Base-by-base conservation (phyloP, 176 grass and related monocot genomes). In the Secale cereale region DNA sequence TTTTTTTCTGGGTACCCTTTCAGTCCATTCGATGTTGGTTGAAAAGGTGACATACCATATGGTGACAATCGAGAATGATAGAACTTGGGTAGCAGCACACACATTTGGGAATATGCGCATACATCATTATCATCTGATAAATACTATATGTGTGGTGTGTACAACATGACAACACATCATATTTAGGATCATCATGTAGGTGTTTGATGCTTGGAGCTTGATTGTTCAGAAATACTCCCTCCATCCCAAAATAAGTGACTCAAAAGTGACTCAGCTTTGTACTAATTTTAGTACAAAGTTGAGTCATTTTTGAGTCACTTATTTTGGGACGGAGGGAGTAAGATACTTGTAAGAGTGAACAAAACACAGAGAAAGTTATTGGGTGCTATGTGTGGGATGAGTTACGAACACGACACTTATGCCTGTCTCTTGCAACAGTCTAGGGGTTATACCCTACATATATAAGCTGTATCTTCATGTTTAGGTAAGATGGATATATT, bases 151-250 rank as follows among this genome's bases (percentile, higher is more conserved):
- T 56, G 52, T 57, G 54, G 54, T 57, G 7, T 57, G 54, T 57
- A 57, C 54, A 57, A 0, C 6, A 57, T 57, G 54, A 3, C 7
- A 57, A 57, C 32, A 67, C 65, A 60, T 31, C 28, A 78, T 74
- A 64, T 78, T 26, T 46, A 63, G 74, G 12, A 63, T 76, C 14
- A 61, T 77, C 22, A 62, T 82, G 69, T 77, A 82, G 31, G n/a
- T 20, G 37, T 77, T 67, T 39, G 15, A 26, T 15, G 48, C 27
- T 59, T 27, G 25, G 83, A 40, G 40, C 16, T 65, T 1, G 16
- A 63, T 37, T 40, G 60, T 80, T n/a, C n/a, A 25, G 30, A 78
- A 70, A 72, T 78, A n/a, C n/a, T n/a, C n/a, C n/a, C n/a, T n/a
- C n/a, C n/a, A n/a, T n/a, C n/a, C n/a, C n/a, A n/a, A n/a, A n/a